Percentiles rank a stretch among this genome's conserved stretches.
Evolutionary conservation across 352 stramenopile genomes (phyloP).

Genomic region (Phytopythium cucurbitacearum): DNA sequence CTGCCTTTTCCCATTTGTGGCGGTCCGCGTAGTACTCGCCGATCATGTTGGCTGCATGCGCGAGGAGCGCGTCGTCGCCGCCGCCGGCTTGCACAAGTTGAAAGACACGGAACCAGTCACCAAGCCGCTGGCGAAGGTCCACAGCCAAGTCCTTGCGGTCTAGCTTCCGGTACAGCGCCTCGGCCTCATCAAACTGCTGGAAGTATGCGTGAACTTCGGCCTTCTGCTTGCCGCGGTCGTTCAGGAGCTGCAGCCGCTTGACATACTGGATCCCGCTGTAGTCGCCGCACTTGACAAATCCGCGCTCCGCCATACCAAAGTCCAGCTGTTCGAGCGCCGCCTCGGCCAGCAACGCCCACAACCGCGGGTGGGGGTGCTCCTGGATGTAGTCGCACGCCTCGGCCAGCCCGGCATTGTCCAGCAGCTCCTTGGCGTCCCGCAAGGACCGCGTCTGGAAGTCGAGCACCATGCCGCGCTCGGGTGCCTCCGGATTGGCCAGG

Average conservation of each 20-base stretch:
- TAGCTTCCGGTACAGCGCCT: constrained; percentile 90
- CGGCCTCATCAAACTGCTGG: constrained; percentile 90
- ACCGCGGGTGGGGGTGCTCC: constrained; percentile 74
- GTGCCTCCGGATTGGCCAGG: constrained; percentile 73
- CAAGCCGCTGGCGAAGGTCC: constrained; percentile 84
- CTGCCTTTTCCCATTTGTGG: constrained; percentile 91
- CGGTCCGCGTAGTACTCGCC: constrained; percentile 89
- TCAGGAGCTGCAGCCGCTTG: constrained; percentile 82
- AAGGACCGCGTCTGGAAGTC: constrained; percentile 88
- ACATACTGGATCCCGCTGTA: constrained; percentile 93
- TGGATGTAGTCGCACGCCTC: constrained; percentile 85
- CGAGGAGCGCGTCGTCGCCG: constrained; percentile 78
- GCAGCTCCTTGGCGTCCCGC: constrained; percentile 81
- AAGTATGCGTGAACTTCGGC: constrained; percentile 90
- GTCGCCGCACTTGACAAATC: constrained; percentile 89
- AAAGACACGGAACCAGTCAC: constrained; percentile 92
- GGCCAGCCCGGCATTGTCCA: constrained; percentile 76
- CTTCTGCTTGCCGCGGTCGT: constrained; percentile 90
- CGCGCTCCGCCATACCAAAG: constrained; percentile 89
- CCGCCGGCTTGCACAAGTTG: constrained; percentile 69
- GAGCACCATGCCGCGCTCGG: constrained; percentile 75
- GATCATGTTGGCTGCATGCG: constrained; percentile 85
- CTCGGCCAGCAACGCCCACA: constrained; percentile 89
- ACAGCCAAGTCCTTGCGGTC: constrained; percentile 93
- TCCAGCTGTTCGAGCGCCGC: constrained; percentile 88